Evolutionary conservation across 2,329 filamentous ascomycete species (phyloP).

Genomic region (Aphanoascus verrucosus): DNA sequence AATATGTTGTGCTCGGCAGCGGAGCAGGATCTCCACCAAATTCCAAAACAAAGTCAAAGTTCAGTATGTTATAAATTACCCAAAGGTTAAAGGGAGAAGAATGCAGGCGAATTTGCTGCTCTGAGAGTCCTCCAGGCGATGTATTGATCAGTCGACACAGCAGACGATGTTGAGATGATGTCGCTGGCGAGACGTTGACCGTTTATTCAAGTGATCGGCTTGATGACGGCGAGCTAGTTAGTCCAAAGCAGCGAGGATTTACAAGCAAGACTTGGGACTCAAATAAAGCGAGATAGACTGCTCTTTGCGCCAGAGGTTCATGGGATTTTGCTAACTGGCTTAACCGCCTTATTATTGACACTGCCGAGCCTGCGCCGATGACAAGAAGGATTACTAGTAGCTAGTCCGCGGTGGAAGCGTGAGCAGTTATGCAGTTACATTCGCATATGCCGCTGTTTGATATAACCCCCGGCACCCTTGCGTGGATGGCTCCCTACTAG

Average conservation of each 20-base stretch:
- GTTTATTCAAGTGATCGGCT: neutral
- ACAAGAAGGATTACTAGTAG: neutral
- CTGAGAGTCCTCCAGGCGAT: neutral
- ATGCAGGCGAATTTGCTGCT: neutral
- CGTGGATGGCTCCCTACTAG: too few species aligned
- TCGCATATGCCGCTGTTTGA: too few species aligned
- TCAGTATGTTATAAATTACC: neutral
- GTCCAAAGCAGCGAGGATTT: neutral
- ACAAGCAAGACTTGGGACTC: neutral
- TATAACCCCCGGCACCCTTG: neutral
- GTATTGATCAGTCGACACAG: too few species aligned
- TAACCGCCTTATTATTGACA: neutral
- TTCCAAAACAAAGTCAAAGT: slow-evolving; percentile 1
- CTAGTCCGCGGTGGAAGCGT: neutral
- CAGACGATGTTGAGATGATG: neutral
- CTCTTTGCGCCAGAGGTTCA: too few species aligned
- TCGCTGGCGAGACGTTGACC: neutral
- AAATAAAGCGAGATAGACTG: too few species aligned
- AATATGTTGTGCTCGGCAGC: neutral
- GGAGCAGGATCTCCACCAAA: slow-evolving; percentile 2
- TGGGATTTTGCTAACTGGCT: too few species aligned
- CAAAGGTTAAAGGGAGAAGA: neutral
- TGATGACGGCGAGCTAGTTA: neutral
- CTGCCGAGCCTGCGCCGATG: neutral
- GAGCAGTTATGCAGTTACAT: too few species aligned